Evolutionary conservation across 257 asterid genomes (phyloP).

Genomic region (Fraxinus pennsylvanica): DNA sequence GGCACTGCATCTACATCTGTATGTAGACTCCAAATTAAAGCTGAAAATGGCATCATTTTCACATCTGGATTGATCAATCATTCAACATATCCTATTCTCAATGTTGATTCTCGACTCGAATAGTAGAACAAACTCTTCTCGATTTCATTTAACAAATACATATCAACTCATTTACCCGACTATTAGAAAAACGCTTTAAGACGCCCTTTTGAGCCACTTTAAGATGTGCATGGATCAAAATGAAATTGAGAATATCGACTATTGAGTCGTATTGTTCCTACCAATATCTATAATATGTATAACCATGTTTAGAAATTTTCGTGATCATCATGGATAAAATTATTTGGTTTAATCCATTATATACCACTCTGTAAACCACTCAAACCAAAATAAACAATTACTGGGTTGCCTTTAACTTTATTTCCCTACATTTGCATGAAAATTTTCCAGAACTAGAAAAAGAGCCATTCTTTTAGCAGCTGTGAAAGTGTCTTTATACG

Average conservation of each 20-base stretch:
- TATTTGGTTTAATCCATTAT: not conserved
- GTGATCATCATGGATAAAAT: too few species aligned
- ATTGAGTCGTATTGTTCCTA: too few species aligned
- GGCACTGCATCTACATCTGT: not conserved
- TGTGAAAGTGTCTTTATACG: conserved; percentile 6
- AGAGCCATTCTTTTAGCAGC: conserved; percentile 2
- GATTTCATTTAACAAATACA: too few species aligned
- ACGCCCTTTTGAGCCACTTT: too few species aligned
- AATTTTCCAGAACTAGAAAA: not conserved
- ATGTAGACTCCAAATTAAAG: not conserved
- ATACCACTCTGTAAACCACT: not conserved
- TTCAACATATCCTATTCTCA: not conserved
- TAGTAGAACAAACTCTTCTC: too few species aligned
- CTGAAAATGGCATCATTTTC: not conserved
- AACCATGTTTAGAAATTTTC: too few species aligned
- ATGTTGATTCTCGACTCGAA: not conserved
- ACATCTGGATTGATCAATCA: not conserved
- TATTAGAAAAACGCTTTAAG: too few species aligned
- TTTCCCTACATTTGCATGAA: not conserved
- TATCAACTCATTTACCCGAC: too few species aligned
- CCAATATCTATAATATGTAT: too few species aligned
- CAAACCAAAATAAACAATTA: conserved; percentile 2
- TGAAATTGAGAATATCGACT: too few species aligned
- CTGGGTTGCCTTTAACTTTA: conserved; percentile 10
- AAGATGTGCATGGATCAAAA: too few species aligned